A percentile compares a stretch with the other conserved stretches of the same genome.
Evolutionary conservation across 176 grass and related monocot genomes (phyloP).

Genomic region (Phoenix roebelenii): DNA sequence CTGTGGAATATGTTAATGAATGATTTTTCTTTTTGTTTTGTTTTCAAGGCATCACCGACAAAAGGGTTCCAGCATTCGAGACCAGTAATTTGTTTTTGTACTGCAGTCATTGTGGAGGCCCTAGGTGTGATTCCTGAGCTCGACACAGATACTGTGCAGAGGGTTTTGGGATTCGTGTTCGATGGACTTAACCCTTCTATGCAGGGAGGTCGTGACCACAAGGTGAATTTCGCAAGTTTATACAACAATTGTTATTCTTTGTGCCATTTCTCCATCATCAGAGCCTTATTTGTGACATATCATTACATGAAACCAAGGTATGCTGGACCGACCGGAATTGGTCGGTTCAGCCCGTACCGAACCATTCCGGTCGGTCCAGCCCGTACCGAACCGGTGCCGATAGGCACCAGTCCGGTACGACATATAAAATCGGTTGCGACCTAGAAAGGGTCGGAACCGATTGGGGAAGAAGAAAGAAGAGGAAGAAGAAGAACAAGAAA

Average conservation of each 20-base stretch:
- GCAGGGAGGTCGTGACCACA: slow-evolving; percentile 53
- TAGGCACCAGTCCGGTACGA: too few species aligned
- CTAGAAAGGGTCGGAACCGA: too few species aligned
- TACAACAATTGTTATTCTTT: not conserved
- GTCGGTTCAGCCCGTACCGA: too few species aligned
- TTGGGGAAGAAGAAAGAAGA: too few species aligned
- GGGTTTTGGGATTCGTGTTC: slow-evolving; percentile 74
- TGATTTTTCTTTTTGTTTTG: slow-evolving; percentile 20
- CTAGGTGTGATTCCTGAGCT: slow-evolving; percentile 70
- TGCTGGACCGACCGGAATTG: too few species aligned
- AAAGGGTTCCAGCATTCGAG: slow-evolving; percentile 62
- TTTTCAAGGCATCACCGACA: slow-evolving; percentile 50
- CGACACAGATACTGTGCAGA: slow-evolving; percentile 73
- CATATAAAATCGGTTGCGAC: too few species aligned
- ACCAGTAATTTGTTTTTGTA: slow-evolving; percentile 69
- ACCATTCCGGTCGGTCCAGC: too few species aligned
- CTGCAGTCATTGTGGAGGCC: slow-evolving; percentile 73
- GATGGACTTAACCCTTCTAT: slow-evolving; percentile 65
- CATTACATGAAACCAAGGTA: too few species aligned
- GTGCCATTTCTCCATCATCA: too few species aligned
- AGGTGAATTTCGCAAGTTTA: slow-evolving; percentile 32
- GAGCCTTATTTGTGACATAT: too few species aligned
- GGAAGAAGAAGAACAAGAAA: too few species aligned
- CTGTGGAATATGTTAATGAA: not conserved
- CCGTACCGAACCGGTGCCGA: too few species aligned